These are phyloP conservation scores for Metrosideros polymorpha DNA, from an alignment of 441 rosid genomes.

Conservation along the genomic window DNA sequence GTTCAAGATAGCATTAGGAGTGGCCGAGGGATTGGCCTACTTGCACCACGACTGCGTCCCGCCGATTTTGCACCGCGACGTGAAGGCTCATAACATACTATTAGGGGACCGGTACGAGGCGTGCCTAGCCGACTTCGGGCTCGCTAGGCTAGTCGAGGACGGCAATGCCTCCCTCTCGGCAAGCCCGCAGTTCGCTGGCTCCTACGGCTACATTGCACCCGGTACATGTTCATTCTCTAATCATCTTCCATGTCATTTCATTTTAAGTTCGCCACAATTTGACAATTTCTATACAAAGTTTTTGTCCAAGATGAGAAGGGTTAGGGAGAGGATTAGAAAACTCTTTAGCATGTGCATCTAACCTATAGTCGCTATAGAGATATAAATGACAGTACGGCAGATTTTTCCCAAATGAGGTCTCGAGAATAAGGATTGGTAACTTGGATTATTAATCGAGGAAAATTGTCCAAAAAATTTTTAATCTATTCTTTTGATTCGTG, in stretches of 20 bases:
- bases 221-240: slow-evolving; percentile 18
- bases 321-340: not conserved
- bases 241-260: not conserved
- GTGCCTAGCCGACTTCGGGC: slow-evolving; percentile 82
- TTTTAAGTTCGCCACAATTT: not conserved
- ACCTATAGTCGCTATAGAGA: not conserved
- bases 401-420: not conserved
- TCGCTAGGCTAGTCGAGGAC: slow-evolving; percentile 60
- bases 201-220: slow-evolving; percentile 93
- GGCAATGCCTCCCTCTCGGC: slow-evolving; percentile 31
- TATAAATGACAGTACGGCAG: not conserved
- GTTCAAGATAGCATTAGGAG: slow-evolving; percentile 59
- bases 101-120: slow-evolving; percentile 65
- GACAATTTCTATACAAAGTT: not conserved
- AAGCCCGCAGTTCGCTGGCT: slow-evolving; percentile 68
- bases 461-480: no score
- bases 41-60: slow-evolving; percentile 89
- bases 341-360: not conserved
- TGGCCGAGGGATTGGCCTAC: slow-evolving; percentile 79
- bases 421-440: not conserved
- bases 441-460: no score
- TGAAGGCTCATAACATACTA: slow-evolving; percentile 67
- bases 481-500: not conserved
- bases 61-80: slow-evolving; percentile 77
- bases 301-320: not conserved